Conservation (phyloP, 345 rosid genomes). For the Passiflora organensis region DNA sequence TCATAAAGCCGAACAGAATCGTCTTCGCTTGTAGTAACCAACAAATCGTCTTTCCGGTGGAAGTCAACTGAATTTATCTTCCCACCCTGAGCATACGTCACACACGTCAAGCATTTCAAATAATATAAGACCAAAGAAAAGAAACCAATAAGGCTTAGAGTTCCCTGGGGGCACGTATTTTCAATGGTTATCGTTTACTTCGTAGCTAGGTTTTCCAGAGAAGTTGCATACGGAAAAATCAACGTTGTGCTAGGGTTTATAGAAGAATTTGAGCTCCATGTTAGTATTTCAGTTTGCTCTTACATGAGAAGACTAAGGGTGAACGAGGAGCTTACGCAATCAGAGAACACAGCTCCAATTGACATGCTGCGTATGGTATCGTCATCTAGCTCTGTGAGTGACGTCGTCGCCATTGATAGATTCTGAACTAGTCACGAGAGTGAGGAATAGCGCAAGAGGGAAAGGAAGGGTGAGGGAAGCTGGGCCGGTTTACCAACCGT, state of each 20-base stretch:
- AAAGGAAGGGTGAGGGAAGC: neutral
- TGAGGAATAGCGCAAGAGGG: neutral
- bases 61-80: slow-evolving; percentile 81
- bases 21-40: slow-evolving; percentile 90
- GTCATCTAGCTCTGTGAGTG: slow-evolving; percentile 67
- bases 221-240: too few species aligned
- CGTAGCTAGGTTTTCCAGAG: too few species aligned
- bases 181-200: too few species aligned
- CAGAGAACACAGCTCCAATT: slow-evolving; percentile 90
- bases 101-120: neutral
- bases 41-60: slow-evolving; percentile 82
- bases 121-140: too few species aligned
- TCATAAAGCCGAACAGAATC: slow-evolving; percentile 91
- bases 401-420: slow-evolving; percentile 16
- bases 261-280: neutral
- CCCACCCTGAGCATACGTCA: slow-evolving; percentile 50
- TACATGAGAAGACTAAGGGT: neutral
- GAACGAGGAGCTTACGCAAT: slow-evolving; percentile 49
- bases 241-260: too few species aligned
- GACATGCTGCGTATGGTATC: slow-evolving; percentile 73
- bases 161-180: too few species aligned
- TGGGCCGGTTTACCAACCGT: neutral
- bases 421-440: neutral
- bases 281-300: neutral
- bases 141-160: too few species aligned